These are phyloP conservation scores for Groenewaldozyma sp. DNA, from an alignment of 1,139 yeast species.

Conservation along the genomic window DNA sequence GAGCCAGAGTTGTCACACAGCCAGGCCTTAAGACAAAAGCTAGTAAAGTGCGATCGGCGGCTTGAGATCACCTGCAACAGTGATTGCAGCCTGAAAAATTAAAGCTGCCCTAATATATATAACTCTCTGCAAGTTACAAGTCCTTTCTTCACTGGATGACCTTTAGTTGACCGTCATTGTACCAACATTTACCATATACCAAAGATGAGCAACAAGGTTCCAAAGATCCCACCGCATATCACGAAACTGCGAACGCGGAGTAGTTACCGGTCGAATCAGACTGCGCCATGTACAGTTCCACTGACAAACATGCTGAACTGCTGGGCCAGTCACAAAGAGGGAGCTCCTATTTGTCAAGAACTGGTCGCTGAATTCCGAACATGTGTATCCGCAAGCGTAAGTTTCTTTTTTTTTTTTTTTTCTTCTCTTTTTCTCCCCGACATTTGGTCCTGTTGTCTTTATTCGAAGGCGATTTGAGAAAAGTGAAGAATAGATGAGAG, in stretches of 20 bases:
- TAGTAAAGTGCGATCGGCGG: too few relatives aligned
- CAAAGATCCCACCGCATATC: constrained; percentile 3
- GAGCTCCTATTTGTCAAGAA: constrained; percentile 53
- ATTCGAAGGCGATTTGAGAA: too few relatives aligned
- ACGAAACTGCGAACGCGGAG: constrained; percentile 4
- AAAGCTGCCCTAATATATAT: too few relatives aligned
- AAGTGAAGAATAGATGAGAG: not conserved
- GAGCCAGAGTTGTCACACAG: too few relatives aligned
- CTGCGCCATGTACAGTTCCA: constrained; percentile 63
- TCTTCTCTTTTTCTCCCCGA: too few relatives aligned
- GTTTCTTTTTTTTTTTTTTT: not conserved
- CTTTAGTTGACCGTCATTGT: not conserved
- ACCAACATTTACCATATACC: not conserved
- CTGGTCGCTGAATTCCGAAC: constrained; percentile 50
- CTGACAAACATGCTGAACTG: constrained; percentile 85
- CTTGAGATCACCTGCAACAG: too few relatives aligned
- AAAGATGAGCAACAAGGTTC: constrained; percentile 2
- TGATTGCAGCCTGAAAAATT: too few relatives aligned
- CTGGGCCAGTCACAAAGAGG: constrained; percentile 95
- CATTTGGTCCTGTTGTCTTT: not conserved
- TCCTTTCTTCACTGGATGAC: too few relatives aligned
- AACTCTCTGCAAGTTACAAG: too few relatives aligned
- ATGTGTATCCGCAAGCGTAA: constrained; percentile 39
- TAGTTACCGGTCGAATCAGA: not conserved
- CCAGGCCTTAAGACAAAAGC: too few relatives aligned